phyloP scores from a whole-genome alignment of 2,329 filamentous ascomycete genomes.

The Bipolaris bicolor region DNA sequence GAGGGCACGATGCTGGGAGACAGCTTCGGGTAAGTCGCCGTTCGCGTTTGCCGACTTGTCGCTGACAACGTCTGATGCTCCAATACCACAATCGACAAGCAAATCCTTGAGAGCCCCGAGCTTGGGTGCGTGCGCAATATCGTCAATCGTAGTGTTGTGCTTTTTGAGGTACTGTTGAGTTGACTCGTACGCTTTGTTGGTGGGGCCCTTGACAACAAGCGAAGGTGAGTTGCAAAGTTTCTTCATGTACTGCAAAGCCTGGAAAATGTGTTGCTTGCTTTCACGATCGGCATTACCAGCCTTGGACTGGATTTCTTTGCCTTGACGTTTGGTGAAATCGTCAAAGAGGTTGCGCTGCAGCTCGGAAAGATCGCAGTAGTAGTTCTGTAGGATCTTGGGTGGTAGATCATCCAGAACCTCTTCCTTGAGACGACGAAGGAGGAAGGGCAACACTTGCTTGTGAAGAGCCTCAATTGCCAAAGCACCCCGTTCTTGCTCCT shows the following conservation, averaged over 20 bases:
- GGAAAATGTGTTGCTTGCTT: slow-evolving; percentile 98
- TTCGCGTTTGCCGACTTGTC: slow-evolving; percentile 54
- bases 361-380: slow-evolving; percentile 97
- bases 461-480: slow-evolving; percentile 97
- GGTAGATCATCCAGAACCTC: slow-evolving; percentile 95
- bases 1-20: slow-evolving; percentile 93
- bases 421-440: slow-evolving; percentile 94
- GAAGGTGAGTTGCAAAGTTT: slow-evolving; percentile 98
- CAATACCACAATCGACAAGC: slow-evolving; percentile 98
- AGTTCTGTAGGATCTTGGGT: slow-evolving; percentile 98
- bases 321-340: slow-evolving; percentile 92
- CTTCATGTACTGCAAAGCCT: slow-evolving; percentile 98
- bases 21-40: slow-evolving; percentile 73
- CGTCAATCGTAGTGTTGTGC: slow-evolving; percentile 81
- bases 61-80: slow-evolving; percentile 58
- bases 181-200: slow-evolving; percentile 86
- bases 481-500: slow-evolving; percentile 96
- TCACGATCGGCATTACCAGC: slow-evolving; percentile 83
- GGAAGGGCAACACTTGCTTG: slow-evolving; percentile 96
- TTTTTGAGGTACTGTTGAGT: slow-evolving; percentile 80
- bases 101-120: slow-evolving; percentile 87
- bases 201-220: slow-evolving; percentile 86
- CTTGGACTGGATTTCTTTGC: slow-evolving; percentile 83
- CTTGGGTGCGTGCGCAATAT: slow-evolving; percentile 89
- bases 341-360: slow-evolving; percentile 95